These are phyloP conservation scores for Tricholoma bakamatsutake DNA, from an alignment of 768 basidiomycete genomes.

Conservation along the genomic window DNA sequence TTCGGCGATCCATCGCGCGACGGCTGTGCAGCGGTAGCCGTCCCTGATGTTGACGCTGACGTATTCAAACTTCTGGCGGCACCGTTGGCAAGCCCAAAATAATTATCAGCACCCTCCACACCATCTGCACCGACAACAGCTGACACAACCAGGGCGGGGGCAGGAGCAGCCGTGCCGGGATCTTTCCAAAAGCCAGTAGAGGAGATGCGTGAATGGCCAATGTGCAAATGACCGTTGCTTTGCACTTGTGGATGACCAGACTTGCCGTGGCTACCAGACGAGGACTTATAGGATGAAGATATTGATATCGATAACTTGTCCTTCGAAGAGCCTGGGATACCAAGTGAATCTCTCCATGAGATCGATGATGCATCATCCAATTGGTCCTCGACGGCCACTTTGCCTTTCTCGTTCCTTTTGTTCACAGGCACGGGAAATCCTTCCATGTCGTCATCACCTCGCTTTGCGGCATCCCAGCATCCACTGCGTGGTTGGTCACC, in stretches of 20 bases:
- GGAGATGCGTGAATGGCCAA: constrained; percentile 30
- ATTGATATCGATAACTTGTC: constrained; percentile 30
- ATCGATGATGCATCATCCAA: constrained; percentile 28
- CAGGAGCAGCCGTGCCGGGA: constrained; percentile 44
- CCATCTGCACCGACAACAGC: constrained; percentile 41
- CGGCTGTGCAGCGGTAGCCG: constrained; percentile 33
- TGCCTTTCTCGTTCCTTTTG: constrained; percentile 28
- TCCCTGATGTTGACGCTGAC: constrained; percentile 37
- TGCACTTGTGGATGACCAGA: constrained; percentile 23
- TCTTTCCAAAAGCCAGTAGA: constrained; percentile 44
- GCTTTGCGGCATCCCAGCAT: constrained; percentile 8
- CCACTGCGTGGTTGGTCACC: constrained; percentile 12
- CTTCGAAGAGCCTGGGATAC: constrained; percentile 31
- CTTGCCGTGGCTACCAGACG: constrained; percentile 25
- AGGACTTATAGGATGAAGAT: constrained; percentile 34
- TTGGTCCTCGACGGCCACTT: constrained; percentile 24
- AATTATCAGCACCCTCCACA: constrained; percentile 29
- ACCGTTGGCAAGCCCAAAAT: constrained; percentile 30
- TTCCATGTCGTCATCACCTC: constrained; percentile 16
- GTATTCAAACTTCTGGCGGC: constrained; percentile 11
- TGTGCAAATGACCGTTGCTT: constrained; percentile 21
- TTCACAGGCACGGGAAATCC: constrained; percentile 22
- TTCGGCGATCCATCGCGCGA: constrained; percentile 35
- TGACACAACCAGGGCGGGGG: constrained; percentile 48
- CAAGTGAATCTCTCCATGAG: constrained; percentile 31